Conservation (phyloP, 495 filamentous ascomycete genomes). For the Lophiostoma macrostomum region DNA sequence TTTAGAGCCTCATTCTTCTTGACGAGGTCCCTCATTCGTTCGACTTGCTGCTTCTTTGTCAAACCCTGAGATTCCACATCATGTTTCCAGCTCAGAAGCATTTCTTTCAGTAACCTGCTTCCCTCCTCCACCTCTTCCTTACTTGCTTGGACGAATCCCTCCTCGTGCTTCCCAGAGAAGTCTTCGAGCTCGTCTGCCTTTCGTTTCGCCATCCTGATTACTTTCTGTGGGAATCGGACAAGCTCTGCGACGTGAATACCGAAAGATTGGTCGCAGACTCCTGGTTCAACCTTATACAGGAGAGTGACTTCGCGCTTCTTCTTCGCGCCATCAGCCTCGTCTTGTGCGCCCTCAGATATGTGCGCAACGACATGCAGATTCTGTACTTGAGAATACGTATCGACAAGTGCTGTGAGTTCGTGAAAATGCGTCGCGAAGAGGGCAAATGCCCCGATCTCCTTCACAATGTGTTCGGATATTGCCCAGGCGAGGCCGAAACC, state of each 20-base stretch:
- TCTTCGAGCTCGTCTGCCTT: constrained; percentile 98
- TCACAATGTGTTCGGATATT: constrained; percentile 95
- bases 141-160: constrained; percentile 54
- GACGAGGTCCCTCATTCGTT: constrained; percentile 75
- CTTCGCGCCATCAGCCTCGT: constrained; percentile 33
- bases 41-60: constrained; percentile 74
- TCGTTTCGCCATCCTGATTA: constrained; percentile 96
- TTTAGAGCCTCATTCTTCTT: constrained; percentile 65
- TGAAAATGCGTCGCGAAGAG: constrained; percentile 99
- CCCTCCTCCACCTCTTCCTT: constrained; percentile 90
- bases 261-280: constrained; percentile 94
- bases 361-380: constrained; percentile 97
- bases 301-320: constrained; percentile 79
- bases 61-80: constrained; percentile 66
- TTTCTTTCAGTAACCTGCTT: constrained; percentile 78
- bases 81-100: constrained; percentile 84
- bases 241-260: constrained; percentile 98
- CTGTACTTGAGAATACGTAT: constrained; percentile 79
- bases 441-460: constrained; percentile 87
- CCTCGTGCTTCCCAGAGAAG: constrained; percentile 74
- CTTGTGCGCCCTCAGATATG: constrained; percentile 58
- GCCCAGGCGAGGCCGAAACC: constrained; percentile 98
- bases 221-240: constrained; percentile 95
- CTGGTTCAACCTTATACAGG: constrained; percentile 92
- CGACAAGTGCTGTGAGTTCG: constrained; percentile 85